These are phyloP conservation scores for Colletotrichum tofieldiae DNA, from an alignment of 2,329 filamentous ascomycete genomes.

Conservation along the genomic window DNA sequence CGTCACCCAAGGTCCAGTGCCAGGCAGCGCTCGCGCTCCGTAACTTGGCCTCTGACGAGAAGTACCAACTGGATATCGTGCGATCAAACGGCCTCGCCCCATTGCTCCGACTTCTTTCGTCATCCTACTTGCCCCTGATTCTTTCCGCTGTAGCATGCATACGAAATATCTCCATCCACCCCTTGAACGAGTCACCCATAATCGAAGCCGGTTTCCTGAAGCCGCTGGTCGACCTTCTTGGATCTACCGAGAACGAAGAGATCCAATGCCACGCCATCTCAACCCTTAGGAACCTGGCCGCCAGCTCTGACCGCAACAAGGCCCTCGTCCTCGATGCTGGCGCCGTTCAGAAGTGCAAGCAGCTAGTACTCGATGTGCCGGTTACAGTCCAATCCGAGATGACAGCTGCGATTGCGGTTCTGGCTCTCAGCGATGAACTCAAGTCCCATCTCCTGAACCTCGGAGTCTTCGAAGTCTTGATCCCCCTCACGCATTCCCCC, in stretches of 20 bases:
- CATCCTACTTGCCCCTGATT: conserved; percentile 94
- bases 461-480: conserved; percentile 96
- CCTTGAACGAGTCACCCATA: conserved; percentile 96
- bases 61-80: conserved; percentile 98
- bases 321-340: conserved; percentile 96
- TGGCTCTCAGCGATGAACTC: conserved; percentile 95
- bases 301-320: conserved; percentile 98
- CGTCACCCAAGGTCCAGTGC: conserved; percentile 97
- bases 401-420: conserved; percentile 98
- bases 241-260: conserved; percentile 97
- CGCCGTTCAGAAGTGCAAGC: conserved; percentile 98
- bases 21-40: conserved; percentile 94
- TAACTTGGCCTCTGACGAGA: conserved; percentile 97
- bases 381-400: conserved; percentile 98
- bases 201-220: conserved; percentile 98
- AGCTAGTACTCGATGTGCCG: conserved; percentile 92
- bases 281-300: conserved; percentile 93
- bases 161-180: conserved; percentile 98
- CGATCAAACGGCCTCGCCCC: conserved; percentile 88
- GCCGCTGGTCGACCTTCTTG: conserved; percentile 92
- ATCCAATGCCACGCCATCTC: conserved; percentile 99
- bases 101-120: conserved; percentile 90
- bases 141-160: conserved; percentile 98
- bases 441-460: conserved; percentile 92
- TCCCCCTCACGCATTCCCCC: conserved; percentile 93